Percentiles rank a stretch among this genome's conserved stretches.
Conservation (phyloP, 2,329 filamentous ascomycete species). For the Bisporella sp. region DNA sequence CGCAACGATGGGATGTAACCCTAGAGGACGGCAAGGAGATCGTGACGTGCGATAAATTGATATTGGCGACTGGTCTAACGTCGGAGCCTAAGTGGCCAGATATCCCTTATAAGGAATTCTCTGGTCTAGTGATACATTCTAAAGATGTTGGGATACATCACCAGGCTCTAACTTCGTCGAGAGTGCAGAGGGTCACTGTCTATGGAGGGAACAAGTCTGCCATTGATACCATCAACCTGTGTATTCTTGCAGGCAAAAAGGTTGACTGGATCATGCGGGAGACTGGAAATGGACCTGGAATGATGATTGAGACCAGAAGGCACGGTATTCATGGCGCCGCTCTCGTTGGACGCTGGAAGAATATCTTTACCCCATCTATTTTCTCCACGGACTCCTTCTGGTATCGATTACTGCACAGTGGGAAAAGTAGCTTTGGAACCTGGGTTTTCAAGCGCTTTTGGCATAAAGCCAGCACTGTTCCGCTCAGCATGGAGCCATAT, state of each 20-base stretch:
- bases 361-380: conserved; percentile 7
- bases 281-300: conserved; percentile 8
- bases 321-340: conserved; percentile 1
- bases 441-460: conserved; percentile 5
- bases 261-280: conserved; percentile 12
- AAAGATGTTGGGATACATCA: conserved; percentile 8
- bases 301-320: conserved; percentile 8
- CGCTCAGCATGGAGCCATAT: conserved; percentile 7
- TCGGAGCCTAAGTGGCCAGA: conserved; percentile 9
- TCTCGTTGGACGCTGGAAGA: conserved; percentile 8
- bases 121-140: conserved; percentile 3
- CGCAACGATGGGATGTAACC: conserved; percentile 3
- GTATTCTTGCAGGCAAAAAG: conserved; percentile 6
- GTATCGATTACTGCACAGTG: conserved; percentile 11
- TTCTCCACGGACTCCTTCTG: conserved; percentile 6
- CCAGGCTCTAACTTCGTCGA: conserved; percentile 2
- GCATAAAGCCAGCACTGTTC: conserved; percentile 3
- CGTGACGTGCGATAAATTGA: conserved; percentile 7
- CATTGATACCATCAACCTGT: conserved; percentile 7
- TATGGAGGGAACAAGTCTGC: conserved; percentile 10
- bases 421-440: conserved; percentile 6
- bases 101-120: conserved; percentile 3
- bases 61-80: conserved; percentile 9
- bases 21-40: conserved; percentile 2
- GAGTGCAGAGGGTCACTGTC: conserved; percentile 7